Conservation (phyloP, 2,329 filamentous ascomycete species). For the Talaromyces marneffei region DNA sequence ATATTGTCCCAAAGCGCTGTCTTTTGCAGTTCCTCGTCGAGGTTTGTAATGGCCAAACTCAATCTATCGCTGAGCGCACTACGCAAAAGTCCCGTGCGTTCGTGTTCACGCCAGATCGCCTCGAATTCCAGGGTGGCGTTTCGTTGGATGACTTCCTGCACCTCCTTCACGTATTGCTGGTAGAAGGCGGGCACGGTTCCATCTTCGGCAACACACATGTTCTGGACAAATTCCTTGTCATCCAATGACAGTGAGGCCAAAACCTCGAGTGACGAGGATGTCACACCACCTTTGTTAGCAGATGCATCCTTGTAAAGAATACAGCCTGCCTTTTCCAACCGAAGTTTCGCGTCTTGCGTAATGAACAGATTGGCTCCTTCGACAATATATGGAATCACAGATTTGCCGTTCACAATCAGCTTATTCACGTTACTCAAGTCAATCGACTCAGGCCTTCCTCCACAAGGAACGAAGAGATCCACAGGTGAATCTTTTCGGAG, state of each 20-base stretch:
- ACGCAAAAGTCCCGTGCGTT: conserved; percentile 69
- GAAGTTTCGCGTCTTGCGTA: conserved; percentile 94
- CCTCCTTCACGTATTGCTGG: conserved; percentile 82
- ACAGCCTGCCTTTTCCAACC: conserved; percentile 89
- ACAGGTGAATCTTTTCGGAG: conserved; percentile 70
- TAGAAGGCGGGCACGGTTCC: conserved; percentile 86
- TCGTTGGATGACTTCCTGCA: conserved; percentile 83
- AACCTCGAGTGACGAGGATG: conserved; percentile 92
- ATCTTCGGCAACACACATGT: conserved; percentile 83
- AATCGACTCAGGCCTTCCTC: conserved; percentile 93
- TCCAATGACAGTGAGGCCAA: conserved; percentile 92
- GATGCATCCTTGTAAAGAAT: conserved; percentile 96
- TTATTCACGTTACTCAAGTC: conserved; percentile 81
- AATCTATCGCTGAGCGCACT: conserved; percentile 89
- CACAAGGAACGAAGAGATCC: conserved; percentile 91
- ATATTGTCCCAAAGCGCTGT: conserved; percentile 87
- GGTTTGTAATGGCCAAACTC: conserved; percentile 85
- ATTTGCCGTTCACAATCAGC: conserved; percentile 85
- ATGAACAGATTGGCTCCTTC: conserved; percentile 98
- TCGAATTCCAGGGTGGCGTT: conserved; percentile 95
- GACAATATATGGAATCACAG: conserved; percentile 85
- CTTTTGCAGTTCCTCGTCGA: conserved; percentile 92
- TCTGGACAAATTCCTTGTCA: conserved; percentile 75
- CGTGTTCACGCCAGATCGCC: conserved; percentile 93
- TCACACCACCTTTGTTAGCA: conserved; percentile 97